These are phyloP conservation scores for Lactarius pseudohatsudake DNA, from an alignment of 768 basidiomycete species.

Conservation along the genomic window DNA sequence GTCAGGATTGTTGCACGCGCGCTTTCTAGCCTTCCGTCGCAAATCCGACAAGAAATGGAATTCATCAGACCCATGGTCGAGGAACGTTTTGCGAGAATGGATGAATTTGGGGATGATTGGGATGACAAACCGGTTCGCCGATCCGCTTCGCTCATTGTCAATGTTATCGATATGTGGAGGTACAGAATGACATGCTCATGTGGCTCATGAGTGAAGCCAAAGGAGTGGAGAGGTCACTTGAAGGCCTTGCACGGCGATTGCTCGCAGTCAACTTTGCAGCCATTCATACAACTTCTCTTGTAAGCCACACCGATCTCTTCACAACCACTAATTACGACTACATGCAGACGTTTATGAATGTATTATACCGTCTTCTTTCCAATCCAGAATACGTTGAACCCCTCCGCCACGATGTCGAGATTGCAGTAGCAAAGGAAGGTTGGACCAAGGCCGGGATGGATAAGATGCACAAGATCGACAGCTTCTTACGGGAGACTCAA, in stretches of 20 bases:
- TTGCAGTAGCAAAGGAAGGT: conserved; percentile 27
- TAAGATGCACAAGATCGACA: conserved; percentile 32
- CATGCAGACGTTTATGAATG: conserved; percentile 12
- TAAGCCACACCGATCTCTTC: conserved; percentile 5
- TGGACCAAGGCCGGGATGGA: conserved; percentile 23
- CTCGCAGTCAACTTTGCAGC: conserved; percentile 42
- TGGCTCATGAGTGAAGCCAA: conserved; percentile 42
- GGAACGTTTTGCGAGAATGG: conserved; percentile 6
- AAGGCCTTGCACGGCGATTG: conserved; percentile 35
- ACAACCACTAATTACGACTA: not conserved
- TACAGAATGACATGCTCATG: conserved; percentile 42
- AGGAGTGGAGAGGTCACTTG: conserved; percentile 34
- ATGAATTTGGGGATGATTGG: conserved; percentile 4
- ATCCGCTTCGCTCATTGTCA: not conserved
- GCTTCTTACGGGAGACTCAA: conserved; percentile 32
- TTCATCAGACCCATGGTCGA: conserved; percentile 10
- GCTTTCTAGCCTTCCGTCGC: conserved; percentile 6
- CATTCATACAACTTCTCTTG: conserved; percentile 39
- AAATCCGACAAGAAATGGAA: not conserved
- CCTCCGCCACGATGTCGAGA: conserved; percentile 31
- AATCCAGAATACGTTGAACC: conserved; percentile 31
- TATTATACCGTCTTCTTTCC: conserved; percentile 30
- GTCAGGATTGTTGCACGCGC: not conserved
- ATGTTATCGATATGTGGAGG: not conserved
- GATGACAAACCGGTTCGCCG: conserved; percentile 13